Evolutionary conservation across 2,329 filamentous ascomycete species (phyloP).

Genomic region (Fusarium musae): DNA sequence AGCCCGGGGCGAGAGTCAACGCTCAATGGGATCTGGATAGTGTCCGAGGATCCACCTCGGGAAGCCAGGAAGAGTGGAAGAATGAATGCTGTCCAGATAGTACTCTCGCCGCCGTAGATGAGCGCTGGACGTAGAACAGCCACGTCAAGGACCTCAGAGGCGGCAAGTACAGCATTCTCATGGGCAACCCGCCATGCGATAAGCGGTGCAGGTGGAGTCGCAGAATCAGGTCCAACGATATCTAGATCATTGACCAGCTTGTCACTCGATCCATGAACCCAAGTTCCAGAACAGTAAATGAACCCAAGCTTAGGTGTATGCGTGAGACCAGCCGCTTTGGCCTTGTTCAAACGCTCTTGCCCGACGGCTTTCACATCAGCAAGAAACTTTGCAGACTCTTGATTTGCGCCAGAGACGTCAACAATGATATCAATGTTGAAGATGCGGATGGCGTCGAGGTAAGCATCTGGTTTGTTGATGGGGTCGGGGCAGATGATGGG

Average conservation of each 20-base stretch:
- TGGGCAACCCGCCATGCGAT: neutral
- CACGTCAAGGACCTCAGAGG: neutral
- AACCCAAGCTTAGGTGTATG: neutral
- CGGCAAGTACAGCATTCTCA: neutral
- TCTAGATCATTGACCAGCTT: neutral
- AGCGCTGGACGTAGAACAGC: neutral
- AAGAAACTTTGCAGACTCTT: neutral
- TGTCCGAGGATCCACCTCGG: fast-evolving
- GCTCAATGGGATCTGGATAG: neutral
- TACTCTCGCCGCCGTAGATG: neutral
- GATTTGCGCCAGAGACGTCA: neutral
- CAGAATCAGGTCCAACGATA: fast-evolving
- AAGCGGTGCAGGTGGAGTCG: fast-evolving
- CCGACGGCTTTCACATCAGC: neutral
- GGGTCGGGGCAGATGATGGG: neutral
- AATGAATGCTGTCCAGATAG: neutral
- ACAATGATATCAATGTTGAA: neutral
- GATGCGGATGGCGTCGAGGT: neutral
- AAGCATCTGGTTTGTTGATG: neutral
- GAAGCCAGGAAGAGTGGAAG: neutral
- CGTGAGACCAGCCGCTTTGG: neutral
- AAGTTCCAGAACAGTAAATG: neutral
- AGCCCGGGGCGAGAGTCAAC: neutral
- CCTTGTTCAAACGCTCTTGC: neutral
- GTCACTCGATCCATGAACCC: neutral